Percentiles rank a stretch among this genome's conserved stretches.
phyloP scores from a whole-genome alignment of 148 eudicot genomes.

The Linanthus parryae region DNA sequence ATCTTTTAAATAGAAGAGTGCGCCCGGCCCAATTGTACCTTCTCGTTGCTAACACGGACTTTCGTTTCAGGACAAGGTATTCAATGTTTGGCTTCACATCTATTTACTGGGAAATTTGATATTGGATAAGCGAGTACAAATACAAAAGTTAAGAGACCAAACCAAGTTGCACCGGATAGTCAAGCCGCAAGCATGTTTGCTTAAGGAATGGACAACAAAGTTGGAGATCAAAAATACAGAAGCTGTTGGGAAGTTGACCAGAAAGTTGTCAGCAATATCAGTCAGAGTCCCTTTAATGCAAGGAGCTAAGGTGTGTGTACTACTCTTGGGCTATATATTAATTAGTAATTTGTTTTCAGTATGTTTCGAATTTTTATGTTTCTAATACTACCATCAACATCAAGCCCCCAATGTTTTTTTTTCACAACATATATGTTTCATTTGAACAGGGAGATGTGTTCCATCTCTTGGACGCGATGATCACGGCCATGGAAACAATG shows the following conservation, averaged over 20 bases:
- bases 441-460: slow-evolving; percentile 35
- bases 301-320: slow-evolving; percentile 49
- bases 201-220: slow-evolving; percentile 49
- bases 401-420: background rate
- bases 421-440: background rate
- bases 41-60: background rate
- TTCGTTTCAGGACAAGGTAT: slow-evolving; percentile 44
- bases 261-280: slow-evolving; percentile 68
- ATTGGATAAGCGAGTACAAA: slow-evolving; percentile 40
- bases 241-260: slow-evolving; percentile 55
- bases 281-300: slow-evolving; percentile 56
- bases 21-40: background rate
- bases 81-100: slow-evolving; percentile 52
- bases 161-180: slow-evolving; percentile 44
- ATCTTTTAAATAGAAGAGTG: background rate
- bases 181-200: slow-evolving; percentile 43
- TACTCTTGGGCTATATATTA: background rate
- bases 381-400: background rate
- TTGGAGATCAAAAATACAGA: slow-evolving; percentile 54
- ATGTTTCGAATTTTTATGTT: background rate
- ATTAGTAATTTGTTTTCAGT: background rate
- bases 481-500: slow-evolving; percentile 37
- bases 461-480: slow-evolving; percentile 44
- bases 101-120: slow-evolving; percentile 41
- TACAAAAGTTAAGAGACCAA: slow-evolving; percentile 43